Conservation (phyloP, 2,329 filamentous ascomycete genomes). For the Setomelanomma holmii region DNA sequence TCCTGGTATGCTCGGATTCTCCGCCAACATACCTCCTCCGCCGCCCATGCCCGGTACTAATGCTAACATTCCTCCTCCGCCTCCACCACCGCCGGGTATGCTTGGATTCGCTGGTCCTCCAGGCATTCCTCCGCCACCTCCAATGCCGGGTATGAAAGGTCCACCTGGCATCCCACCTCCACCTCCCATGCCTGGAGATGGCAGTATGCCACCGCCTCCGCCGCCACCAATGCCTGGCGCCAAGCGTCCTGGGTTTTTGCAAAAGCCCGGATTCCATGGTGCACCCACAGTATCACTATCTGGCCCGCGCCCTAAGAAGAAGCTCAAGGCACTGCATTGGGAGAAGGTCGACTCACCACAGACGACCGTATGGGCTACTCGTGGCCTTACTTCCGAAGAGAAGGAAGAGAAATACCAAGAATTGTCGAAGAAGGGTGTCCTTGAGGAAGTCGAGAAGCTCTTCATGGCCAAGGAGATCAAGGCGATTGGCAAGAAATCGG, state of each 20-base stretch:
- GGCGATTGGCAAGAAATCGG: conserved; percentile 72
- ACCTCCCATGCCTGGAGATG: conserved; percentile 58
- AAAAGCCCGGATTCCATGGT: conserved; percentile 61
- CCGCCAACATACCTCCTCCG: conserved; percentile 50
- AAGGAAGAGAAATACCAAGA: conserved; percentile 97
- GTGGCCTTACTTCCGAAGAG: conserved; percentile 83
- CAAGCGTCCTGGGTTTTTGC: conserved; percentile 74
- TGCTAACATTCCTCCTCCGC: conserved; percentile 53
- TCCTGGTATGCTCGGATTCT: conserved; percentile 48
- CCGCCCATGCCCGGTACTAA: conserved; percentile 57
- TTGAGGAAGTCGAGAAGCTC: conserved; percentile 96
- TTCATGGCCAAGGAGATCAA: conserved; percentile 98
- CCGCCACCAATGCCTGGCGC: conserved; percentile 67
- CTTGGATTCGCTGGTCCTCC: conserved; percentile 46
- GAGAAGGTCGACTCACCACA: conserved; percentile 95
- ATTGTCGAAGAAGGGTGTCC: conserved; percentile 89
- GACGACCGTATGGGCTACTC: conserved; percentile 90
- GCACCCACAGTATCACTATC: conserved; percentile 72
- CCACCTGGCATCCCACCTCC: conserved; percentile 48
- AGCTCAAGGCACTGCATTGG: conserved; percentile 99
- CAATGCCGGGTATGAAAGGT: conserved; percentile 53
- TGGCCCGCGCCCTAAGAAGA: conserved; percentile 93
- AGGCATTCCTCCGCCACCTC: conserved; percentile 55
- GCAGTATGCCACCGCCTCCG: conserved; percentile 57
- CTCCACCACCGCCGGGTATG: conserved; percentile 58